Evolutionary conservation across 2,329 filamentous ascomycete genomes (phyloP), one percentile per base, ranked within the genome.

Genomic region (Paramyrothecium sp.): DNA sequence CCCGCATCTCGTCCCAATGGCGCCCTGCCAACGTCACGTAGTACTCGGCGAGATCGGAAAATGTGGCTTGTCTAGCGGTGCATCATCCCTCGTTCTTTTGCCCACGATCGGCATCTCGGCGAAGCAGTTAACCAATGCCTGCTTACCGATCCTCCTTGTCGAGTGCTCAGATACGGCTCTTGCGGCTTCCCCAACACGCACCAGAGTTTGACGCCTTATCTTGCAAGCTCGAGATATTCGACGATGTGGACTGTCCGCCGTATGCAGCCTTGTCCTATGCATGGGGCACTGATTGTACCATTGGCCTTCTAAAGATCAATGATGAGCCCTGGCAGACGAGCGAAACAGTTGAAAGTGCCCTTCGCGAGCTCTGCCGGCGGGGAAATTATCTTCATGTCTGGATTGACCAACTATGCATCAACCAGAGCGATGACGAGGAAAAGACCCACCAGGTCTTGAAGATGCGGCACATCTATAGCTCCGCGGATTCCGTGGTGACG

Each of bases 351-450:
- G 21, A 51, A 16, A 2, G 30, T 7, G 49, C 49, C 4, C 49
- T 51, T 26, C 21, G 23, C 17, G 21, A 51, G 10, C 21, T 51
- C 8, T 30, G 20, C 20, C 7, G 8, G 3, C n/a, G 7, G 23
- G 12, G 26, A 17, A 13, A 7, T n/a, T 20, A 19, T 19, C n/a
- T 26, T 53, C 30, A 1, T 54, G 41, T 19, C 54, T 61, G 60
- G 60, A 30, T 61, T 2, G 60, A 61, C 19, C 60, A 61, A 16
- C 41, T 61, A 1, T 61, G 60, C 33, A 61, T 61, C 51, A 60
- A 61, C 38, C 60, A 61, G 20, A 11, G 22, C 7, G 47, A 61
- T 13, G 52, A 56, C 12, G 23, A 17, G 2, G 60, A 61, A 30
- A 61, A 61, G 38, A 56, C 48, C 8, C 41, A 34, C 20, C 60